Conservation (phyloP, 768 basidiomycete species). For the Hericium erinaceus region DNA sequence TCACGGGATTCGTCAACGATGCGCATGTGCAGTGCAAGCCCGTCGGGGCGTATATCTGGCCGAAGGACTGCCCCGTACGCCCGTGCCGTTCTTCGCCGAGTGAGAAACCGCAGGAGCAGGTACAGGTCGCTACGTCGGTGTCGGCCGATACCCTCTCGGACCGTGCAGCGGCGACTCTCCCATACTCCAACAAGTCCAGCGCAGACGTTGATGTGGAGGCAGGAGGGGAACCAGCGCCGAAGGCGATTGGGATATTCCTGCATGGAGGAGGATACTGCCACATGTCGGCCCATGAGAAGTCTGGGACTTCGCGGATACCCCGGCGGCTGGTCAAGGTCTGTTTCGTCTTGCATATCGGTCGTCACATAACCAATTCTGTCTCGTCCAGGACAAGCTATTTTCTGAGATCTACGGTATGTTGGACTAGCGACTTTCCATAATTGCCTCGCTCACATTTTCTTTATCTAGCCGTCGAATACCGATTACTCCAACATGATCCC, state of each 20-base stretch:
- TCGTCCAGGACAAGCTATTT: slow-evolving; percentile 22
- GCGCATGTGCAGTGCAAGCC: slow-evolving; percentile 29
- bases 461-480: slow-evolving; percentile 36
- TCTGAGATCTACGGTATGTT: slow-evolving; percentile 24
- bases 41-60: slow-evolving; percentile 43
- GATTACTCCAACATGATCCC: slow-evolving; percentile 41
- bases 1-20: slow-evolving; percentile 32
- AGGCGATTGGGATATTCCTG: too few species aligned
- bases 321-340: slow-evolving; percentile 34
- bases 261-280: too few species aligned
- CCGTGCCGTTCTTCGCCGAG: not conserved
- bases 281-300: not conserved
- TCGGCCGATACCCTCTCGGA: too few species aligned
- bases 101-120: too few species aligned
- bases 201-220: too few species aligned
- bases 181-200: not conserved
- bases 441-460: not conserved
- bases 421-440: not conserved
- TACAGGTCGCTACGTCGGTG: too few species aligned
- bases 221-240: too few species aligned
- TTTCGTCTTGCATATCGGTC: too few species aligned
- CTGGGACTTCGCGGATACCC: slow-evolving; percentile 39
- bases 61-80: slow-evolving; percentile 23
- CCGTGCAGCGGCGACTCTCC: too few species aligned
- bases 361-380: too few species aligned